phyloP scores from a whole-genome alignment of 2,329 filamentous ascomycete species.

The Exophiala aquamarina region DNA sequence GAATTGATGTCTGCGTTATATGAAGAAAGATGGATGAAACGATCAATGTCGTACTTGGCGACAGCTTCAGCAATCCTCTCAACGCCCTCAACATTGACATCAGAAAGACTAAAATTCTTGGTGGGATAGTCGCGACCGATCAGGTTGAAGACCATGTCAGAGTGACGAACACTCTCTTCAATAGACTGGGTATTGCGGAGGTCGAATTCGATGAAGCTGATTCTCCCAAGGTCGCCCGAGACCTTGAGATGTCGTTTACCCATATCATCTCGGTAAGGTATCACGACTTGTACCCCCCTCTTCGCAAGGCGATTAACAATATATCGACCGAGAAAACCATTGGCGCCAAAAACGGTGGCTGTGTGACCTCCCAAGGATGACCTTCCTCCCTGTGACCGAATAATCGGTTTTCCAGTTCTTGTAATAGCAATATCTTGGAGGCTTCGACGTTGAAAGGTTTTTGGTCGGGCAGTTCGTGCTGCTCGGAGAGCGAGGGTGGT shows the following conservation, averaged over 20 bases:
- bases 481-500: conserved; percentile 50
- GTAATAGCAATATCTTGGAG: conserved; percentile 88
- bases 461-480: conserved; percentile 29
- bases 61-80: conserved; percentile 91
- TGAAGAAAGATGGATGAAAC: conserved; percentile 94
- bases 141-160: conserved; percentile 96
- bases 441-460: conserved; percentile 45
- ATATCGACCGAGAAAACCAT: conserved; percentile 91
- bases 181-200: conserved; percentile 92
- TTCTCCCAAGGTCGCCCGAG: conserved; percentile 86
- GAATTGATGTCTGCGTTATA: conserved; percentile 84
- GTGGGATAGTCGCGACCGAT: conserved; percentile 93
- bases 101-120: conserved; percentile 93
- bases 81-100: conserved; percentile 89
- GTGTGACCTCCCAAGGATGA: conserved; percentile 78
- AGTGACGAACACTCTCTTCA: conserved; percentile 94
- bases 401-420: conserved; percentile 91
- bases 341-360: conserved; percentile 96
- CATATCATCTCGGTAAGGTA: conserved; percentile 97
- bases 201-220: conserved; percentile 93
- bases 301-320: conserved; percentile 94
- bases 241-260: conserved; percentile 94
- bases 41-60: conserved; percentile 96
- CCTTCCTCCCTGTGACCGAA: conserved; percentile 87
- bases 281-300: conserved; percentile 88